A percentile compares a stretch with the other conserved stretches of the same genome.
Evolutionary conservation across 2,329 filamentous ascomycete genomes (phyloP).

Genomic region (Fusarium succisae): DNA sequence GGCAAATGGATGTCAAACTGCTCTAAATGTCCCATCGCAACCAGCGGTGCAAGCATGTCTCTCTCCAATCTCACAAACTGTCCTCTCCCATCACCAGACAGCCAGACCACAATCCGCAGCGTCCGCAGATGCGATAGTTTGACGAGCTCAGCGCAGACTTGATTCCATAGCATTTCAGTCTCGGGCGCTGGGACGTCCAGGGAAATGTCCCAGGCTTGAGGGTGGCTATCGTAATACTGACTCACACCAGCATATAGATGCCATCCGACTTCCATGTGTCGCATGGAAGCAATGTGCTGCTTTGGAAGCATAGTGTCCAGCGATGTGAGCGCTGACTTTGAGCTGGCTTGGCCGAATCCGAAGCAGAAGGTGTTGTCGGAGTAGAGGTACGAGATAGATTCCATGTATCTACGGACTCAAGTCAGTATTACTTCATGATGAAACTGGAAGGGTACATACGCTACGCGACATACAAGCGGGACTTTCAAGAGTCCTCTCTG

Average conservation of each 20-base stretch:
- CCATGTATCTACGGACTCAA: neutral
- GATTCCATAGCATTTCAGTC: neutral
- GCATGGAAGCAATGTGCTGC: neutral
- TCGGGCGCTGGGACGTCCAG: neutral
- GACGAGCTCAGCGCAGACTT: neutral
- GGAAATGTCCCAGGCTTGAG: neutral
- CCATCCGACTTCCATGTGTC: neutral
- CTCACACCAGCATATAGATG: neutral
- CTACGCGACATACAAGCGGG: neutral
- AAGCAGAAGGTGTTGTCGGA: neutral
- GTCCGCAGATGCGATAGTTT: neutral
- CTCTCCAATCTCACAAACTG: neutral
- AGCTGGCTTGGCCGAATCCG: neutral
- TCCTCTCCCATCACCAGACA: neutral
- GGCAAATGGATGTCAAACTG: neutral
- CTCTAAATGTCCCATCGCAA: neutral
- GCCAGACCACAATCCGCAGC: neutral
- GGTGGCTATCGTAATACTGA: neutral
- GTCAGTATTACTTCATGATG: neutral
- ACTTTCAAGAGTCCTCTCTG: neutral
- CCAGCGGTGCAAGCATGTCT: neutral
- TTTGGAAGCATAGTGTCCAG: neutral
- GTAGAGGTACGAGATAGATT: neutral
- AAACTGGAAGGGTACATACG: neutral
- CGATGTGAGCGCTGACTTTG: neutral